These are phyloP conservation scores for Pistacia vera DNA, from an alignment of 345 rosid genomes.

Conservation along the genomic window DNA sequence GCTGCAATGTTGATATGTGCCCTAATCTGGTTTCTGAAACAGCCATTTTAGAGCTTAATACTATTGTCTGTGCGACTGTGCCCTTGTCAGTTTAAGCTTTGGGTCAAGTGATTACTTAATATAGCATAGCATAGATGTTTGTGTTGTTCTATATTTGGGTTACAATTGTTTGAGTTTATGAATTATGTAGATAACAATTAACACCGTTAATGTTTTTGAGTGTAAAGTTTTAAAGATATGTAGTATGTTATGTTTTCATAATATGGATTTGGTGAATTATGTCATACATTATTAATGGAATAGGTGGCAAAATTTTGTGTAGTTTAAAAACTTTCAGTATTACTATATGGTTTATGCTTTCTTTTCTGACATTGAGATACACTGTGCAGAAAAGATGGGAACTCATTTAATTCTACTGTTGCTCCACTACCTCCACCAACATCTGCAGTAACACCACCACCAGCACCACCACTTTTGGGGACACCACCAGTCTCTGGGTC, in stretches of 20 bases:
- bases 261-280: not conserved
- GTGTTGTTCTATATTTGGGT: too few relatives aligned
- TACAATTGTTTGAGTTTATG: too few relatives aligned
- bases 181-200: too few relatives aligned
- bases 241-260: not conserved
- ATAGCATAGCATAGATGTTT: too few relatives aligned
- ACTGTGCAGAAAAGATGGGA: slow-evolving; percentile 78
- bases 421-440: slow-evolving; percentile 60
- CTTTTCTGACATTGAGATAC: slow-evolving; percentile 19
- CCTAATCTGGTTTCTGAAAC: not conserved
- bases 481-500: slow-evolving; percentile 31
- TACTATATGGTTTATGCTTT: slow-evolving; percentile 1
- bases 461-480: slow-evolving; percentile 23
- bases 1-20: not conserved
- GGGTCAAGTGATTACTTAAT: too few relatives aligned
- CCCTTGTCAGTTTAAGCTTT: too few relatives aligned
- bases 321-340: slow-evolving; percentile 11
- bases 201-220: not conserved
- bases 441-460: slow-evolving; percentile 45
- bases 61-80: too few relatives aligned
- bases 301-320: not conserved
- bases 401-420: slow-evolving; percentile 61
- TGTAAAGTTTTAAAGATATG: not conserved
- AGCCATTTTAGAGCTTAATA: not conserved
- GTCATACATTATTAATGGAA: slow-evolving; percentile 4